Conservation (phyloP, 2,329 filamentous ascomycete species). For the Beauveria sp. region DNA sequence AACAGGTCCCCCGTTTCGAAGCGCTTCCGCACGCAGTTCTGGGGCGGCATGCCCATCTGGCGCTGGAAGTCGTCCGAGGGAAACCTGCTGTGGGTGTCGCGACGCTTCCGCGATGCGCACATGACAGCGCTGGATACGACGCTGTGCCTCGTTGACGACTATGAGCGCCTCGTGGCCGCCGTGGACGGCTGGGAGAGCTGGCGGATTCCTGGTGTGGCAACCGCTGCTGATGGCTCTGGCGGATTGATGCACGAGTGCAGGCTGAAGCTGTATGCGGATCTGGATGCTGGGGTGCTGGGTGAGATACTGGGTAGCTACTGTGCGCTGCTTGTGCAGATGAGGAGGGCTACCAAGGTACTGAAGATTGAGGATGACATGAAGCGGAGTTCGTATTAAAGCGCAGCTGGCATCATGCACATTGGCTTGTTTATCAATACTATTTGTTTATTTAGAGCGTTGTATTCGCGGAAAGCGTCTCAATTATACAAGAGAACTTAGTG, state of each 20-base stretch:
- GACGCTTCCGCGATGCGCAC: constrained; percentile 4
- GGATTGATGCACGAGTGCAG: not conserved
- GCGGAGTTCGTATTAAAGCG: not conserved
- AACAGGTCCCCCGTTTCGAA: not conserved
- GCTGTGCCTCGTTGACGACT: constrained; percentile 8
- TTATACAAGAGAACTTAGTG: no score
- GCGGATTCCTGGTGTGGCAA: not conserved
- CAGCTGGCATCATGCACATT: no score
- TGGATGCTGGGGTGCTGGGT: constrained; percentile 1
- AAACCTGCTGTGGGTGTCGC: constrained; percentile 8
- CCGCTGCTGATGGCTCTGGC: not conserved
- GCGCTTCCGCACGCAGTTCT: constrained; percentile 10
- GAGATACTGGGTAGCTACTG: constrained; percentile 10
- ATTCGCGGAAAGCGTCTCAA: no score
- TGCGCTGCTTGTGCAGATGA: constrained; percentile 1
- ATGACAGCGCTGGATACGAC: not conserved
- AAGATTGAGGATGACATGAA: not conserved
- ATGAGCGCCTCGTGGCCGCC: constrained; percentile 6
- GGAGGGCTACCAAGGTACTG: not conserved
- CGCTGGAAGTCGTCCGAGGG: constrained; percentile 11
- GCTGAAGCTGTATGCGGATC: constrained; percentile 3
- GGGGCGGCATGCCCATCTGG: constrained; percentile 9
- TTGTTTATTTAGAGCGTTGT: no score
- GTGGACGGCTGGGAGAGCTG: constrained; percentile 1
- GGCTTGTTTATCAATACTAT: no score